Evolutionary conservation across 1,284 basidiomycete genomes (phyloP), one percentile per base, ranked within the genome.

Genomic region (Mixia osmundae): DNA sequence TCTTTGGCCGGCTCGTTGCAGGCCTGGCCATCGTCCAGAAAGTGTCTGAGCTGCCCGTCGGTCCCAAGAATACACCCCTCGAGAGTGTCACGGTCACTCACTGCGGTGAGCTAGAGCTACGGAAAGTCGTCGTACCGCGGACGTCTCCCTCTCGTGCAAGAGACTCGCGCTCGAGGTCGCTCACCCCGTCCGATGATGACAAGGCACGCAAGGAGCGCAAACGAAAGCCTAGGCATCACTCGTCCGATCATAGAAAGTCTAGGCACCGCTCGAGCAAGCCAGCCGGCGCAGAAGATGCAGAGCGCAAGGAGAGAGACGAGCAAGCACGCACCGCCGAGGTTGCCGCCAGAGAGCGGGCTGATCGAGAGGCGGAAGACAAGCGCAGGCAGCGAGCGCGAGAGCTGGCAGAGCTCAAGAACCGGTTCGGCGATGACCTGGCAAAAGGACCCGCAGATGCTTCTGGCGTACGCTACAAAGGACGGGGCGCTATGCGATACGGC

Each of bases 71-170:
- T 25, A 22, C 36, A 22, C 42, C 85, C 0, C 54, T 65, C 3
- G 59, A 65, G 1, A 69, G 74, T 2, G 68, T 89, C 7, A 60
- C 66, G n/a, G 71, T 94, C 40, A 58, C 63, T 2, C 76, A 72
- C 50, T 82, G 76, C 39, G 83, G 83, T 16, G 77, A 91, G 55
- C 68, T 91, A 15, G 72, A 82, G 53, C 63, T 30, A 10, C 33
- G 41, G 16, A 33, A 43, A 33, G 31, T 39, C 30, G 28, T 18
- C 21, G 11, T 14, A 31, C 39, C 15, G 39, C 35, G 5, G 36
- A 31, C 25, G 36, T 15, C 30, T 3, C 27, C 39, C 1, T 16
- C 33, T 18, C 22, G 27, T 4, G 30, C 18, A 22, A 16, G 22
- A 36, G 34, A 15, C 21, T 26, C 20, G 33, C 33, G 10, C 12